A percentile compares a stretch with the other conserved stretches of the same genome.
Conservation (phyloP, 2,329 filamentous ascomycete genomes). For the Cadophora gregata region DNA sequence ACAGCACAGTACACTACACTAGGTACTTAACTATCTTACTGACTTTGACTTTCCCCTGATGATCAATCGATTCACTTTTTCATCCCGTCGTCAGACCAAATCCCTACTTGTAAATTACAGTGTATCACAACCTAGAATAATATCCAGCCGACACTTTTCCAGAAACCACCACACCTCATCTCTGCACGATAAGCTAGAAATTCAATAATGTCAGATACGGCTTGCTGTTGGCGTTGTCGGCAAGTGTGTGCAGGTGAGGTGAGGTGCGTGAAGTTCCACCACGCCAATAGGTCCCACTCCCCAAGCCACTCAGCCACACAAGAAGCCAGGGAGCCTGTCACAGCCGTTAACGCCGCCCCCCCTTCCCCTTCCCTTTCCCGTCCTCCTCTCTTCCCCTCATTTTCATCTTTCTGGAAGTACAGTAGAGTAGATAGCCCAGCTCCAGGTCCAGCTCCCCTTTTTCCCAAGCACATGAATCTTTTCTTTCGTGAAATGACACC, state of each 20-base stretch:
- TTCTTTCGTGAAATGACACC: background rate
- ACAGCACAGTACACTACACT: background rate
- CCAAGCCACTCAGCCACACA: background rate
- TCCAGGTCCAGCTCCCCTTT: conserved; percentile 7
- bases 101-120: too few species aligned
- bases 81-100: background rate
- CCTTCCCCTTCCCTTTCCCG: background rate
- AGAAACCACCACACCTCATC: background rate
- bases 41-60: too few species aligned
- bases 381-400: background rate
- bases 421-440: too few species aligned
- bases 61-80: too few species aligned
- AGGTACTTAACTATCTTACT: too few species aligned
- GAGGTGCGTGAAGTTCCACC: background rate
- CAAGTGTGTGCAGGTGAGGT: too few species aligned
- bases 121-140: too few species aligned
- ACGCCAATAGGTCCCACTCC: background rate
- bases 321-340: background rate
- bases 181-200: background rate
- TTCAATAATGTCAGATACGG: background rate
- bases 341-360: background rate
- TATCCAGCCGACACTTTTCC: background rate
- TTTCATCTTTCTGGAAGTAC: background rate
- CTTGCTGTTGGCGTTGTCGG: background rate
- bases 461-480: too few species aligned